Evolutionary conservation across 208 protist genomes (phyloP), one percentile per base, ranked within the genome.

Genomic region (Crithidia fasciculata): DNA sequence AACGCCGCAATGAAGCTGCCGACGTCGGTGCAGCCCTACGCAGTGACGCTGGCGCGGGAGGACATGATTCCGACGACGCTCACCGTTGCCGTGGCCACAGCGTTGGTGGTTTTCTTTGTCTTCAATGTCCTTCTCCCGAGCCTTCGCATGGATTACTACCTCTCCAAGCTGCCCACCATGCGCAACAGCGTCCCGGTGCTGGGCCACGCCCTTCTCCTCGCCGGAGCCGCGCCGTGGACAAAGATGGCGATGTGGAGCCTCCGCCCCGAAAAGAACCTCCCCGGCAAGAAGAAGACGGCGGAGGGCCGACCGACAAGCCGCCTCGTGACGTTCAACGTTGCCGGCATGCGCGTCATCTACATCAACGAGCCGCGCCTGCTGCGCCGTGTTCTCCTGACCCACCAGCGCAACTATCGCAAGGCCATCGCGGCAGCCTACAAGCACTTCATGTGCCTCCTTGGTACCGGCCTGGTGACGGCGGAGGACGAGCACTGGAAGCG

Each of bases 401-500:
- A 95, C 59, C 90, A 95, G 80, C 84, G 89, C 52, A 93, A 90
- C 71, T 97, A 97, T 78, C 70, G 75, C 62, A 97, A 97, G 75
- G 93, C 89, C 59, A 79, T 94, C 53, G 85, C 77, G 9, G 84
- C 81, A 16, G 88, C 90, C 15, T 97, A 97, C 82, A 95, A 93
- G 63, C 91, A 94, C 64, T 97, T 97, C 69, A 84, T 97, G 83
- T 95, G 90, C 60, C 76, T 96, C 7, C 90, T 97, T 61, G 93
- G 93, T 47, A 95, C 82, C 64, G 91, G 93, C 8, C 89, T 97
- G 37, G 91, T 96, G 36, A 93, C 93, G 43, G 69, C 88, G 8
- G 93, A 97, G 65, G 93, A 87, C 47, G 90, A 96, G 55, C 82
- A 94, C 72, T 97, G 93, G 93, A 93, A 85, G 69, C 94, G 89